Base-by-base conservation (phyloP, 2,329 filamentous ascomycete genomes). In the Delphinella strobiligena region DNA sequence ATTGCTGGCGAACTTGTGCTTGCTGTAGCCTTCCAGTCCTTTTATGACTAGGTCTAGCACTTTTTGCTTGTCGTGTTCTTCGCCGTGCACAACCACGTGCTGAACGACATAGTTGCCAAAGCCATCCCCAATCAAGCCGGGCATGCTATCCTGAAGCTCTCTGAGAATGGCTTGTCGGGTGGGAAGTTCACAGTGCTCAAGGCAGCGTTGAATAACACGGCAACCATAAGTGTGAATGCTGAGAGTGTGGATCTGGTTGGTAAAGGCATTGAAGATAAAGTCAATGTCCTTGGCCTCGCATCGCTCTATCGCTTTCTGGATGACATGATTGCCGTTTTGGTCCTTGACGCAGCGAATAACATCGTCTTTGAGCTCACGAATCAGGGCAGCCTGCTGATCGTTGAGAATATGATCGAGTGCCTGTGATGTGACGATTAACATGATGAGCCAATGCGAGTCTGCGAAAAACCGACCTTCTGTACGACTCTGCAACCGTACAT, bases 21-120 rank as follows among this genome's bases (percentile, higher is more conserved):
- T 94, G 18, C 87, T 94, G 51, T 86, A 79, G 1, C 66, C 64
- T 30, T 94, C 61, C 2, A 94, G 66, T 42, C 86, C 75, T 10
- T 69, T 68, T 47, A 80, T 78, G 47, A 96, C 80, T 34, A 86
- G 67, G 18, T 71, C 63, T 41, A 94, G 82, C 52, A 95, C 80
- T 50, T 70, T 75, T 11, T 71, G 69, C 15, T 79, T 75, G 52
- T 95, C 86, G 41, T 80, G 75, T 3, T 74, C 69, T 37, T 78
- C 72, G 17, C 88, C 88, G 47, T 85, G 76, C 44, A 80, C 68
- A 45, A 98, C 87, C 37, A 96, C 78, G 55, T 96, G 86, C 58
- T 96, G 91, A 3, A 83, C 82, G 14, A 98, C 91, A 55, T 98
- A 98, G 62, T 98, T 98, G 44, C 91, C 91, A 54, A 82, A 98